Percentiles rank a stretch among this genome's conserved stretches.
phyloP scores from a whole-genome alignment of 306 rosid species.

The Quercus mongolica region DNA sequence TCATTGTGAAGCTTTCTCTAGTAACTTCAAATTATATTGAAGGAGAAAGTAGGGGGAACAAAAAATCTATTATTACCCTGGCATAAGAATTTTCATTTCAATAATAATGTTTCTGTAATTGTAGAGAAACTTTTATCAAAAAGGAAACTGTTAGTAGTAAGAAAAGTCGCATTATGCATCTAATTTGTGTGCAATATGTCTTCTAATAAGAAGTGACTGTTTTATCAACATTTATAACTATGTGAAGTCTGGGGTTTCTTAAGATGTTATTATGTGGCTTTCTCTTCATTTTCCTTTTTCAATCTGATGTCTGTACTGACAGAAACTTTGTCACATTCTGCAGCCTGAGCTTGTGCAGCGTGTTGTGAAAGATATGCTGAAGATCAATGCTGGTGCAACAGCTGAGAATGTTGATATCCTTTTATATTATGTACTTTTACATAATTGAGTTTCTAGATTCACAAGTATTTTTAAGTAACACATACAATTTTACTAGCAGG shows the following conservation, averaged over 20 bases:
- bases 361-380: constrained; percentile 90
- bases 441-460: neutral
- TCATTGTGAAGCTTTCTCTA: neutral
- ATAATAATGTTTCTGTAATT: neutral
- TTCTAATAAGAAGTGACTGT: neutral
- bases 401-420: constrained; percentile 82
- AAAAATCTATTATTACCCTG: neutral
- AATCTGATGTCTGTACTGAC: neutral
- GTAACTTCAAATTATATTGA: neutral
- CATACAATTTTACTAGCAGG: neutral
- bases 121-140: neutral
- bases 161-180: neutral
- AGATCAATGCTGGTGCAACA: constrained; percentile 74
- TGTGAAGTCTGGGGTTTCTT: neutral
- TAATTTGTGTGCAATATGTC: neutral
- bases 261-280: neutral
- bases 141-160: neutral
- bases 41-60: neutral
- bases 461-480: no score
- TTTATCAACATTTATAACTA: neutral
- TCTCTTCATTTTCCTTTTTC: neutral
- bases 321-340: constrained; percentile 22
- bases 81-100: neutral
- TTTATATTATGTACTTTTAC: neutral
- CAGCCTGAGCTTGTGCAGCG: constrained; percentile 97